Percentiles rank a stretch among this genome's conserved stretches.
Conservation (phyloP, 2,329 filamentous ascomycete genomes). For the Aschersonia sp. region DNA sequence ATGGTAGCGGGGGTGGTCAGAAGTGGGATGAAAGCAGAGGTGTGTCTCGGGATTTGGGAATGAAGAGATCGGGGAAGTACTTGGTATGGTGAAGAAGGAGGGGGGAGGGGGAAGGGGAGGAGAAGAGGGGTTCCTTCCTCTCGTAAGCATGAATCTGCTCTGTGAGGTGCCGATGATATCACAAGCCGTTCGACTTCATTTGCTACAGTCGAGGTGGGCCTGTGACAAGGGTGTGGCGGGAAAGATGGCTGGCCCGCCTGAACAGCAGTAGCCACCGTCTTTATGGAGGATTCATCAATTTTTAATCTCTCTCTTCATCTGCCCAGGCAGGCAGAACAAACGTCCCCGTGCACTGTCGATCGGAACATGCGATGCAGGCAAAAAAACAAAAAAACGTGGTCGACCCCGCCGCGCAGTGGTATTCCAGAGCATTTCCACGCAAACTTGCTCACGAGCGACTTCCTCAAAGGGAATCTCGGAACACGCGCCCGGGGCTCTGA, state of each 20-base stretch:
- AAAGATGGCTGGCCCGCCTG: no score
- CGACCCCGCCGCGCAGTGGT: not conserved
- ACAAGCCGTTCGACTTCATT: not conserved
- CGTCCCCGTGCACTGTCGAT: no score
- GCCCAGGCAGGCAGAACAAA: no score
- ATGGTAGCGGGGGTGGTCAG: not conserved
- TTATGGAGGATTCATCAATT: no score
- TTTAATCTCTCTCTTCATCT: no score
- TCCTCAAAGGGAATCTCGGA: constrained; percentile 11
- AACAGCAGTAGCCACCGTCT: no score
- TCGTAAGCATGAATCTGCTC: not conserved
- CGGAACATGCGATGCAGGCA: no score
- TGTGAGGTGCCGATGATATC: not conserved
- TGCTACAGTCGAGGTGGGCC: not conserved
- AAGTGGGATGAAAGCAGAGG: not conserved
- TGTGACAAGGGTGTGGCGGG: no score
- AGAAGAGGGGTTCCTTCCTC: not conserved
- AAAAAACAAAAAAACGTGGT: not conserved
- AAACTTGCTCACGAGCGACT: constrained; percentile 19
- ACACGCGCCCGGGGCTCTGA: constrained; percentile 9
- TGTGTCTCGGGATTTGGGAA: not conserved
- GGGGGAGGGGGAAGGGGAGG: not conserved
- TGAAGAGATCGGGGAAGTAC: not conserved
- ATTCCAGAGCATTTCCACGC: constrained; percentile 16
- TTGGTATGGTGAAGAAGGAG: not conserved